A percentile compares a stretch with the other conserved stretches of the same genome.
Conservation (phyloP, 768 basidiomycete species). For the Hygrocybe punicea region DNA sequence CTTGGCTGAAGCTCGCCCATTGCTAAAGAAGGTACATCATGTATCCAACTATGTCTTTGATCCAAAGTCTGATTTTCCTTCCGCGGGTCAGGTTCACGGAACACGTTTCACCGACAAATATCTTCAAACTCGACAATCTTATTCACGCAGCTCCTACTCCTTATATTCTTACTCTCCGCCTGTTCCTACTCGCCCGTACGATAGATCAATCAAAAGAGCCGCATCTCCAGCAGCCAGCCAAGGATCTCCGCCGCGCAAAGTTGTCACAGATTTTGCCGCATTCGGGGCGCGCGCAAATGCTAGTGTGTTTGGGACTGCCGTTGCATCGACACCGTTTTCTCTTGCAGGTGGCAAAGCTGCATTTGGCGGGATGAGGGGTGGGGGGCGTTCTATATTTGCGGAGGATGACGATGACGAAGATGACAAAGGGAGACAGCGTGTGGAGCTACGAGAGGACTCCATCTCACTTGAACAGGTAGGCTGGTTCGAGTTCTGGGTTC, state of each 20-base stretch:
- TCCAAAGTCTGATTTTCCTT: background rate
- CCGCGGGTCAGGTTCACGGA: constrained; percentile 68
- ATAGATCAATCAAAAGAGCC: constrained; percentile 36
- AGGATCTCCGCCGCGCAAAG: constrained; percentile 77
- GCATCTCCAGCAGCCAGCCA: constrained; percentile 39
- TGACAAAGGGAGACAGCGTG: constrained; percentile 60
- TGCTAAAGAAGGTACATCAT: constrained; percentile 68
- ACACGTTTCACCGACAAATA: constrained; percentile 98
- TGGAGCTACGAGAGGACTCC: constrained; percentile 76
- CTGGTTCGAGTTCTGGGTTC: constrained; percentile 3
- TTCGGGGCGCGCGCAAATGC: constrained; percentile 73
- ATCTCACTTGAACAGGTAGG: constrained; percentile 91
- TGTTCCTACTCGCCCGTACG: constrained; percentile 37
- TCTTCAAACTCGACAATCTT: constrained; percentile 64
- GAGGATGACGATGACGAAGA: constrained; percentile 78
- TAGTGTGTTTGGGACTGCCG: constrained; percentile 82
- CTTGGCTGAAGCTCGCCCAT: constrained; percentile 68
- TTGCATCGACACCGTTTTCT: constrained; percentile 75
- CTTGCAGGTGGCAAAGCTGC: constrained; percentile 78
- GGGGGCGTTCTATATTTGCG: constrained; percentile 37
- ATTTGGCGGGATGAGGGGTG: constrained; percentile 70
- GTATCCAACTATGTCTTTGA: background rate
- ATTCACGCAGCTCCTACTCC: constrained; percentile 52
- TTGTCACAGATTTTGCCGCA: constrained; percentile 83
- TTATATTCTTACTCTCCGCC: constrained; percentile 50